phyloP scores from a whole-genome alignment of 2,329 filamentous ascomycete species.

The Ophiostoma fasciatum region DNA sequence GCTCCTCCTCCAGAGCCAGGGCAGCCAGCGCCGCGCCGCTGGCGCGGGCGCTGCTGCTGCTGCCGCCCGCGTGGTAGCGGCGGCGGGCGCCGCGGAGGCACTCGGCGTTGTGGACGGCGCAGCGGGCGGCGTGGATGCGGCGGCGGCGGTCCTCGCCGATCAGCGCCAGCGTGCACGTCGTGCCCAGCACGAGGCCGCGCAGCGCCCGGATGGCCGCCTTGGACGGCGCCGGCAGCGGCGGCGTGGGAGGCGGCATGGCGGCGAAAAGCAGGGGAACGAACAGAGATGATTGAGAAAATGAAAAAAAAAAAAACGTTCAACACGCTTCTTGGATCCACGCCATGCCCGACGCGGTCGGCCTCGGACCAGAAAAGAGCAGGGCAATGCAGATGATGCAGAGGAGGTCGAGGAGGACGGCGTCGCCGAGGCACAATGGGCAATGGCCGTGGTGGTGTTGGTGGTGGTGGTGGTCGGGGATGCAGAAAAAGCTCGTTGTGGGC shows the following conservation, averaged over 20 bases:
- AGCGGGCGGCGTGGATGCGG: conserved; percentile 25
- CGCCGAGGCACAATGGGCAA: too few relatives aligned
- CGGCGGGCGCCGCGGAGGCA: conserved; percentile 23
- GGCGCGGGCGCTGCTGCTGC: too few relatives aligned
- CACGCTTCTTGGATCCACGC: too few relatives aligned
- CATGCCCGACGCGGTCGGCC: too few relatives aligned
- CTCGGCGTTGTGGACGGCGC: conserved; percentile 24
- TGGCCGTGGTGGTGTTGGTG: background rate
- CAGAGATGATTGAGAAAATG: too few relatives aligned
- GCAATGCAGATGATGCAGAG: too few relatives aligned
- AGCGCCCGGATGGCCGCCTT: conserved; percentile 30
- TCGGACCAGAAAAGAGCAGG: too few relatives aligned
- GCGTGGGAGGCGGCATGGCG: conserved; percentile 14
- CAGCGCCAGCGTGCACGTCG: conserved; percentile 28
- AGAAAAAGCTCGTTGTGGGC: conserved; percentile 6
- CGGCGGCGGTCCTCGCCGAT: conserved; percentile 30
- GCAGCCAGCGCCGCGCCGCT: too few relatives aligned
- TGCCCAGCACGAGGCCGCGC: conserved; percentile 28
- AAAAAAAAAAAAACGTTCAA: too few relatives aligned
- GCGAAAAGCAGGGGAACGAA: too few relatives aligned
- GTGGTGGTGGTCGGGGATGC: background rate
- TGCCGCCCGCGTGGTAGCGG: conserved; percentile 21
- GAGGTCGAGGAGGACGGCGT: too few relatives aligned
- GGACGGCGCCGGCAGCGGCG: conserved; percentile 27
- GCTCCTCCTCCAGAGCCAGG: conserved; percentile 14